Evolutionary conservation across 306 rosid genomes (phyloP), one percentile per base, ranked within the genome.

Genomic region (Fagus sylvatica): DNA sequence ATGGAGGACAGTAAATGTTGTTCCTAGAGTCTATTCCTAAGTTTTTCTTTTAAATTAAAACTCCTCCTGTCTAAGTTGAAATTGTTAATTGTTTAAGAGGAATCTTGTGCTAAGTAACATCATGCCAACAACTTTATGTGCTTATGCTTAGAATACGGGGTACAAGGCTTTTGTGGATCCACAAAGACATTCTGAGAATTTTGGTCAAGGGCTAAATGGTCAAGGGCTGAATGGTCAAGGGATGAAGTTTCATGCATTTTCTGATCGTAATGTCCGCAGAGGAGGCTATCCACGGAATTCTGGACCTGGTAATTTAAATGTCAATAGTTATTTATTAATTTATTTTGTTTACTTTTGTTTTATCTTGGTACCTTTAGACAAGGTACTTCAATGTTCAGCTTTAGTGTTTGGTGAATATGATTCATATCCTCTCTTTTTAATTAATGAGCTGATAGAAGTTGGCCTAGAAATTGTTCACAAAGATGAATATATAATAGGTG

Each of bases 241-340:
- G 79, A 53, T 69, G 74, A 90, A 79, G 77, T 65, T 72, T 80
- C 84, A 82, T 75, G 64, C 89, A 56, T 72, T 71, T 83, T 78
- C 88, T 81, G 96, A 87, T 73, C 91, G 83, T 75, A 84, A 82
- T 85, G 84, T 75, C 64, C 95, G 87, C 59, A 88, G 91, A 87
- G 78, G 86, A 65, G 88, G 87, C 80, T 83, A 87, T 86, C 78
- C 93, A 79, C 86, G 90, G 54, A 87, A 75, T 80, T 73, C 85
- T 80, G 54, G 73, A 60, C 87, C 91, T 76, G 93, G 97, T 91
- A 91, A 88, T 70, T 69, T 64, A 48, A 59, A 11, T 74, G 17
- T 28, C 68, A 11, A 13, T 33, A 33, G 10, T 30, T 48, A 43
- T 41, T 19, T 40, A 39, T 37, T 46, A 10, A 46, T 46, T 8